Percentiles rank a stretch among this genome's conserved stretches.
phyloP scores from a whole-genome alignment of 495 filamentous ascomycete genomes.

The Neurospora sp. region DNA sequence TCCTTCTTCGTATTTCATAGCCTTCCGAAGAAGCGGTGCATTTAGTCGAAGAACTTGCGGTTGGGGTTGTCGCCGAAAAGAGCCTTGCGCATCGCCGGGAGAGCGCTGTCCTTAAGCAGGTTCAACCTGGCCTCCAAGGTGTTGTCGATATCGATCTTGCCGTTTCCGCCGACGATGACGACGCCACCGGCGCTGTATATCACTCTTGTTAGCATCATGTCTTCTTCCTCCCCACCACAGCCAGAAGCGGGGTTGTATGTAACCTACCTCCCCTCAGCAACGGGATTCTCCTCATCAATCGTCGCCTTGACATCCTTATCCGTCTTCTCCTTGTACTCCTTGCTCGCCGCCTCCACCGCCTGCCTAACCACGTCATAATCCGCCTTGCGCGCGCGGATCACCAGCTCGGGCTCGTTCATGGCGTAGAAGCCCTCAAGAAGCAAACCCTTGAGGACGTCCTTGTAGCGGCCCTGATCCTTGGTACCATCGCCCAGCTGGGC shows the following conservation, averaged over 20 bases:
- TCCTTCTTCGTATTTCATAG: not conserved
- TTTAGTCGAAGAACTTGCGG: constrained; percentile 86
- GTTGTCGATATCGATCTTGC: constrained; percentile 98
- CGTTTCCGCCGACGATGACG: constrained; percentile 64
- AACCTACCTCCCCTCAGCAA: constrained; percentile 80
- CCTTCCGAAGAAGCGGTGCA: not conserved
- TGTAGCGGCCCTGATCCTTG: constrained; percentile 64
- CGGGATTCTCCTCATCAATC: constrained; percentile 68
- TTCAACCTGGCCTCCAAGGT: constrained; percentile 87
- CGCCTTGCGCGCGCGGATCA: constrained; percentile 64
- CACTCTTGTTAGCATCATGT: constrained; percentile 4
- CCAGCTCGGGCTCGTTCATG: constrained; percentile 67
- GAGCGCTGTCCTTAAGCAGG: constrained; percentile 69
- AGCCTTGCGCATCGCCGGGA: constrained; percentile 73
- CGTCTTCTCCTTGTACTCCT: constrained; percentile 70
- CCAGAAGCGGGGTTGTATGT: not conserved
- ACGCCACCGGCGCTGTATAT: constrained; percentile 68
- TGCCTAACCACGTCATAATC: constrained; percentile 64
- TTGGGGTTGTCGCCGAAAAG: constrained; percentile 90
- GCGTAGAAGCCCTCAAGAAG: constrained; percentile 86
- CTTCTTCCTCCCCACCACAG: not conserved
- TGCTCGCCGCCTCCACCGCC: constrained; percentile 62
- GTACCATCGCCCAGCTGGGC: constrained; percentile 53
- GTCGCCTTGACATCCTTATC: constrained; percentile 49
- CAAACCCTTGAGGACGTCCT: constrained; percentile 62